Percentiles rank a stretch among this genome's conserved stretches.
Conservation (phyloP, 2,329 filamentous ascomycete genomes). For the Albophoma yamanashiensis region DNA sequence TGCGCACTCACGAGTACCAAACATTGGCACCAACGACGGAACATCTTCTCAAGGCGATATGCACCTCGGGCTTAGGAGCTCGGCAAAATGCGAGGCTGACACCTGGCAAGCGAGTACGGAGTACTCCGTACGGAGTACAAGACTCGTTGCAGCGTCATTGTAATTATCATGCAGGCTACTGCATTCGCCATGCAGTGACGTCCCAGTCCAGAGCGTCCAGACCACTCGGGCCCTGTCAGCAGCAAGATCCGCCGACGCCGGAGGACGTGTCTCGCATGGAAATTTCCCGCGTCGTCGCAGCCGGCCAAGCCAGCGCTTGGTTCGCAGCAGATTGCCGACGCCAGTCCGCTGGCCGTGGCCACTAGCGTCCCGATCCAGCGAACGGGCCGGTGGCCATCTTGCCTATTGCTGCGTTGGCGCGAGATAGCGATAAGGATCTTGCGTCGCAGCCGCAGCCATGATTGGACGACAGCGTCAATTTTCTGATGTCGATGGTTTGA, state of each 20-base stretch:
- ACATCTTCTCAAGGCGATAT: not conserved
- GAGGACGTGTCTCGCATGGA: not conserved
- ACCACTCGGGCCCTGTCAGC: not conserved
- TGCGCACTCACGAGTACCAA: too few relatives aligned
- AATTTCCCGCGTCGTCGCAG: not conserved
- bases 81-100: not conserved
- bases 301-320: not conserved
- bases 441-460: slow-evolving; percentile 11
- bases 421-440: slow-evolving; percentile 35
- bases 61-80: not conserved
- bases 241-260: not conserved
- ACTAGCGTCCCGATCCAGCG: slow-evolving; percentile 10
- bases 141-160: not conserved
- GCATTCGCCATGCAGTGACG: not conserved
- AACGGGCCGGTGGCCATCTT: slow-evolving; percentile 6
- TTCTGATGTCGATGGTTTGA: slow-evolving; percentile 29
- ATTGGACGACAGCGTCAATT: slow-evolving; percentile 27
- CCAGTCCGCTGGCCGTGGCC: not conserved
- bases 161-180: not conserved
- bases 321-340: not conserved
- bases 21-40: too few relatives aligned
- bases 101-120: not conserved
- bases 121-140: too few relatives aligned
- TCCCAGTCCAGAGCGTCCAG: not conserved
- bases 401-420: slow-evolving; percentile 21